phyloP scores from a whole-genome alignment of 805 yeast species.

The Ogataea glucozyma region DNA sequence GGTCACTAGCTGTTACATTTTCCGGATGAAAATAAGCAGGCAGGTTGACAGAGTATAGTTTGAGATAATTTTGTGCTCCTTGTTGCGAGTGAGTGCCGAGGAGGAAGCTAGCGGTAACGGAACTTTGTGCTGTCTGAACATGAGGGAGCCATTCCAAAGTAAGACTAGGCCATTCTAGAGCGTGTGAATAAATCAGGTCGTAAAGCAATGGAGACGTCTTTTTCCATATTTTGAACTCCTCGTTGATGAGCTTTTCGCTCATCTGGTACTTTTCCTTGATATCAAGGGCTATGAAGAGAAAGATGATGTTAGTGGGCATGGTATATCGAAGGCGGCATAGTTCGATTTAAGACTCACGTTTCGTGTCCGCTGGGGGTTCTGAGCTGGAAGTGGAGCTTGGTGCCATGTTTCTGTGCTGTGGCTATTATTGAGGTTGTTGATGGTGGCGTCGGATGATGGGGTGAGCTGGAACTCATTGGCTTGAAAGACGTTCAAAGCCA shows the following conservation, averaged over 20 bases:
- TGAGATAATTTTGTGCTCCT: conserved; percentile 44
- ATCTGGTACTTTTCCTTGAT: conserved; percentile 45
- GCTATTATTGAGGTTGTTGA: no score
- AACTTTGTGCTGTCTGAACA: conserved; percentile 14
- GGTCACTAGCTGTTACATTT: conserved; percentile 15
- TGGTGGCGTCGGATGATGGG: no score
- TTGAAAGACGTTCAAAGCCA: not conserved
- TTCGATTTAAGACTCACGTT: conserved; percentile 5
- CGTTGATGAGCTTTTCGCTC: conserved; percentile 65
- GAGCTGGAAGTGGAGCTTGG: conserved; percentile 8
- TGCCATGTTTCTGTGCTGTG: conserved; percentile 6
- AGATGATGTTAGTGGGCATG: conserved; percentile 11
- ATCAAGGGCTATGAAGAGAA: conserved; percentile 23
- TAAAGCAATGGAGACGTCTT: conserved; percentile 79
- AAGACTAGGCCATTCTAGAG: conserved; percentile 69
- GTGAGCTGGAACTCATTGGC: no score
- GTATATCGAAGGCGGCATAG: not conserved
- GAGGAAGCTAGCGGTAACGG: conserved; percentile 36
- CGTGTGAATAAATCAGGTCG: conserved; percentile 68
- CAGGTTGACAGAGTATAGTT: conserved; percentile 44
- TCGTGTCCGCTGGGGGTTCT: conserved; percentile 10
- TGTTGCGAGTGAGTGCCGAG: conserved; percentile 49
- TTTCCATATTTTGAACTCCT: conserved; percentile 83
- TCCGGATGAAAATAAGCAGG: conserved; percentile 53
- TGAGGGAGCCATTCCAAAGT: conserved; percentile 70